Conservation (phyloP, 495 filamentous ascomycete genomes). For the Hypoxylon intermedium region DNA sequence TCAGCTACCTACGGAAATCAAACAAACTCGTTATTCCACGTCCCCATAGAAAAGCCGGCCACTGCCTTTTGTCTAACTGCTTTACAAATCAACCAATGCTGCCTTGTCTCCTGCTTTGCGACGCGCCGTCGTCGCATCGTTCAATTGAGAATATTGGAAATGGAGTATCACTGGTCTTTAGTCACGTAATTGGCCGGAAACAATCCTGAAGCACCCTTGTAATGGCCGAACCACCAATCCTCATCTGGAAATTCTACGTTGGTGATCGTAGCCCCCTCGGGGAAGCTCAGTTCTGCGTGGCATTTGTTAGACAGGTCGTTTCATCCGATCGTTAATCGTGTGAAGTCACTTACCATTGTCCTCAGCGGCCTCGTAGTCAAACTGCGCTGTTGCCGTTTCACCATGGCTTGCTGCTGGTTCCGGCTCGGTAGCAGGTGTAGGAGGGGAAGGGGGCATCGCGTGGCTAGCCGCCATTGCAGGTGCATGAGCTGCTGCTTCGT, state of each 20-base stretch:
- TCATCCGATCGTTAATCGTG: background rate
- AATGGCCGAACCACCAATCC: constrained; percentile 97
- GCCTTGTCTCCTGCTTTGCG: too few species aligned
- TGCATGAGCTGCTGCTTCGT: constrained; percentile 44
- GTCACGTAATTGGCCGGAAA: constrained; percentile 90
- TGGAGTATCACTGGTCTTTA: constrained; percentile 60
- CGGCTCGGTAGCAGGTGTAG: constrained; percentile 42
- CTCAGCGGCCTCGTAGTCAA: constrained; percentile 97
- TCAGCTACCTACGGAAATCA: constrained; percentile 25
- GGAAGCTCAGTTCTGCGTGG: constrained; percentile 80
- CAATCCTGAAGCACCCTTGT: constrained; percentile 78
- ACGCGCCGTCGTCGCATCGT: constrained; percentile 2
- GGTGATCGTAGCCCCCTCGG: constrained; percentile 81
- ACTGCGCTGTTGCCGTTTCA: constrained; percentile 80
- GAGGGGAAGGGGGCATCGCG: constrained; percentile 37
- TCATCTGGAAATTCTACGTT: constrained; percentile 90
- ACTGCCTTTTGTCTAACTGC: constrained; percentile 16
- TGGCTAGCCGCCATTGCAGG: constrained; percentile 45
- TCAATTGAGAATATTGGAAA: constrained; percentile 3
- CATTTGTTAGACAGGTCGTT: constrained; percentile 29
- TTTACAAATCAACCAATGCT: constrained; percentile 23
- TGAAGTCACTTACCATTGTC: constrained; percentile 72
- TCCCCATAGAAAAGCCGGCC: constrained; percentile 3
- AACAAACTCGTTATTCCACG: constrained; percentile 16
- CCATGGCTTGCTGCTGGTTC: constrained; percentile 48